Evolutionary conservation across 495 filamentous ascomycete genomes (phyloP).

Genomic region (Penicillium malachiteum): DNA sequence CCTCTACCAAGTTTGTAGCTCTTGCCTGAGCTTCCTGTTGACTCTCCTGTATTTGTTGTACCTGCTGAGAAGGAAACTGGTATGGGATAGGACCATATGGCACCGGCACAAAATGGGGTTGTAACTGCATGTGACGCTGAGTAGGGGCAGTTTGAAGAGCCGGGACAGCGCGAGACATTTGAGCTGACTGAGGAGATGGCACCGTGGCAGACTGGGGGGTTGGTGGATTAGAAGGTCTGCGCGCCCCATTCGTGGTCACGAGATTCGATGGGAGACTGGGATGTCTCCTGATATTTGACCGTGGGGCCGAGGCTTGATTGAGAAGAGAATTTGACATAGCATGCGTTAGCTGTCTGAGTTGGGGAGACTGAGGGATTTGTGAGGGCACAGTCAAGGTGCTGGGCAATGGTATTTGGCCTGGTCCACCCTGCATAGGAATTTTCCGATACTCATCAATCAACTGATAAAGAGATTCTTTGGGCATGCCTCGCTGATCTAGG

Average conservation of each 20-base stretch:
- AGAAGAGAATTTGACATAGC: too few species aligned
- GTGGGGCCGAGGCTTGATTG: too few species aligned
- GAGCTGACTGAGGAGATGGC: neutral
- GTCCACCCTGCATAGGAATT: slow-evolving; percentile 6
- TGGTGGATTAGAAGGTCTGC: too few species aligned
- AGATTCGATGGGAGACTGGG: neutral
- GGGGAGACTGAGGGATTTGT: neutral
- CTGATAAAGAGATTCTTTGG: neutral
- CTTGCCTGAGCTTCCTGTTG: neutral
- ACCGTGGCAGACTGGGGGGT: neutral
- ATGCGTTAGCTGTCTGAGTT: neutral
- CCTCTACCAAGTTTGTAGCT: neutral
- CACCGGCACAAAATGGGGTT: neutral
- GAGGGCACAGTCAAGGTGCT: neutral
- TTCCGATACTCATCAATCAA: slow-evolving; percentile 8
- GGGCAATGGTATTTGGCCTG: neutral
- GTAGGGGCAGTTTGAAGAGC: neutral
- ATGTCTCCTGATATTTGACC: neutral
- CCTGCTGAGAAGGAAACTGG: neutral
- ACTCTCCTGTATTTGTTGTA: neutral
- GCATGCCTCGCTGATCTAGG: neutral
- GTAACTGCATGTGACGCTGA: neutral
- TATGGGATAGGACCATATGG: neutral
- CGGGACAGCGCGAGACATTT: neutral
- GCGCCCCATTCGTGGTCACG: too few species aligned